phyloP scores from a whole-genome alignment of 202 grass and related monocot species.

The Zizania palustris region DNA sequence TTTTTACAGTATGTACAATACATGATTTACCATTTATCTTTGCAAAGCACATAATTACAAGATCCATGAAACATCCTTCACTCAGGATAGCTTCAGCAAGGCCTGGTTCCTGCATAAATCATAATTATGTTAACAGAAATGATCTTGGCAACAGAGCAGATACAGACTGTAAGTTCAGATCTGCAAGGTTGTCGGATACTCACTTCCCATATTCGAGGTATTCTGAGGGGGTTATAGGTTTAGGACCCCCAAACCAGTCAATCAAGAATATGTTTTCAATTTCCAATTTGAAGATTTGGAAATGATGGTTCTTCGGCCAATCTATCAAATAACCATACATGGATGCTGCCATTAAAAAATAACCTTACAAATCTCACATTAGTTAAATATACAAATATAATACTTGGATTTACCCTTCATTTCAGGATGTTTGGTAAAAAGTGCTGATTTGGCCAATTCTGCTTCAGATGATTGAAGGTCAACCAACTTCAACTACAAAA shows the following conservation, averaged over 20 bases:
- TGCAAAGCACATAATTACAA: conserved; percentile 13
- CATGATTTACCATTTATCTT: not conserved
- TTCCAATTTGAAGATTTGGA: conserved; percentile 80
- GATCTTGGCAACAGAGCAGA: not conserved
- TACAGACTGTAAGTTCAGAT: not conserved
- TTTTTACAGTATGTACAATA: conserved; percentile 38
- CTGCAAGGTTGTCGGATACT: conserved; percentile 26
- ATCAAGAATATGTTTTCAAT: conserved; percentile 89
- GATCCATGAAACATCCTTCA: not conserved
- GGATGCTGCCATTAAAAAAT: not conserved
- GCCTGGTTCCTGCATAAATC: conserved; percentile 40
- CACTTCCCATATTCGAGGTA: conserved; percentile 66
- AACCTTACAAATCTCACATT: not conserved
- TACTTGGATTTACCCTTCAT: conserved; percentile 71
- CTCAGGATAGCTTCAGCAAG: conserved; percentile 28
- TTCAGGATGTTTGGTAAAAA: conserved; percentile 89
- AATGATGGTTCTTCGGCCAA: conserved; percentile 83
- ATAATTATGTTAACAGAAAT: not conserved
- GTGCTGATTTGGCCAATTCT: conserved; percentile 63
- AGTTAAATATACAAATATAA: not conserved
- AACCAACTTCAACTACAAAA: conserved; percentile 71
- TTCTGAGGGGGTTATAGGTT: conserved; percentile 68
- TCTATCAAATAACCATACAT: conserved; percentile 49
- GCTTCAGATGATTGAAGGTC: conserved; percentile 65
- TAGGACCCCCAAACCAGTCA: conserved; percentile 92